Evolutionary conservation across 163 green algal species (phyloP).

Genomic region (Chlorella variabilis): DNA sequence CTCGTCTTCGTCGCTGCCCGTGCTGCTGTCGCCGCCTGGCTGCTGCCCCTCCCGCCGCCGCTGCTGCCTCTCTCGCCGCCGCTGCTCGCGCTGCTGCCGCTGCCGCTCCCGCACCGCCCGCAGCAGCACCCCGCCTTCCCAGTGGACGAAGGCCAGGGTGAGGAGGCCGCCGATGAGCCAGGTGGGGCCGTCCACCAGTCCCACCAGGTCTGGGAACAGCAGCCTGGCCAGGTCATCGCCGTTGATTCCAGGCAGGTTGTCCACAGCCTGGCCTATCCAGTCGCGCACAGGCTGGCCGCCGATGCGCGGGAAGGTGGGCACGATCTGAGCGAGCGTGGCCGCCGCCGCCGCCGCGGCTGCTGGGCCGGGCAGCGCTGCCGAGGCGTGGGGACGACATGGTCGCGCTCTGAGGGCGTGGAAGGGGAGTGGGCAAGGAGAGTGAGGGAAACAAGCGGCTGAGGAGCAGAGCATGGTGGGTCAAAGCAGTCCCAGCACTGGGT

Average conservation of each 20-base stretch:
- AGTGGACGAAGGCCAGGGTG: slow-evolving; percentile 30
- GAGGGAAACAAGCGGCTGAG: too few relatives aligned
- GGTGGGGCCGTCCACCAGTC: slow-evolving; percentile 6
- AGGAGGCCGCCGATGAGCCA: neutral
- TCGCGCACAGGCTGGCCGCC: slow-evolving; percentile 16
- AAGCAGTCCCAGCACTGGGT: too few relatives aligned
- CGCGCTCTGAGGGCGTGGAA: too few relatives aligned
- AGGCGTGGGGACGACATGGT: too few relatives aligned
- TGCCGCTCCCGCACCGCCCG: neutral
- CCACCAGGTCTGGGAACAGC: slow-evolving; percentile 43
- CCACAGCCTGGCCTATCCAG: slow-evolving; percentile 30
- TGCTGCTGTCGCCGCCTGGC: neutral
- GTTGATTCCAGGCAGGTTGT: slow-evolving; percentile 33
- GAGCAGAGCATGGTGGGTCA: too few relatives aligned
- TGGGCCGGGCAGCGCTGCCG: neutral
- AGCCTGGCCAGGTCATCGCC: slow-evolving; percentile 29
- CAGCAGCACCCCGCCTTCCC: slow-evolving; percentile 27
- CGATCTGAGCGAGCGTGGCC: neutral
- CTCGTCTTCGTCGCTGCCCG: neutral
- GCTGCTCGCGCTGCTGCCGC: neutral
- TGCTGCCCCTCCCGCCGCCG: neutral
- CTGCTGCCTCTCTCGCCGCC: neutral
- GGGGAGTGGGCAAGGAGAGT: too few relatives aligned
- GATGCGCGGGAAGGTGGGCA: slow-evolving; percentile 34
- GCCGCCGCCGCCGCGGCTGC: neutral